Base-by-base conservation (phyloP, 805 yeast genomes). In the Saccharomycopsis sp. region DNA sequence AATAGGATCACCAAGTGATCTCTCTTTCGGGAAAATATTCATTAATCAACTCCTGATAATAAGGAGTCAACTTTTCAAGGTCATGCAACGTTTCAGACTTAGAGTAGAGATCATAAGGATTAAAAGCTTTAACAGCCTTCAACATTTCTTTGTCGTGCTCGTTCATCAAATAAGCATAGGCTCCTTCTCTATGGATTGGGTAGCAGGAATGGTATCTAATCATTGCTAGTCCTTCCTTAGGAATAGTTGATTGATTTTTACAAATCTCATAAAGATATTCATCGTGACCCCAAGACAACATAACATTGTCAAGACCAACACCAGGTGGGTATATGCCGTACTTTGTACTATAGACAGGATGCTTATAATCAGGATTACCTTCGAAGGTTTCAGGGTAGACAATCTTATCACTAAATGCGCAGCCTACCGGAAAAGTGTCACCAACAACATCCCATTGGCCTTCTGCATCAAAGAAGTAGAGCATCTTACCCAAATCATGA, bases 381-480 rank as follows among this genome's bases (percentile, higher is more conserved):
- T 77, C 74, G 67, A 85, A 85, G 61, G 77, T 80, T 41, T 83
- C 85, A 50, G 82, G 78, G 62, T 80, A 81, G 12, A 85, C 84
- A 54, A 81, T 83, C 61, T 79, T 77, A 58, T 78, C 78, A 64
- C 81, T 82, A 64, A 77, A 84, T 59, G 77, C 76, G 67, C 91
- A 85, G 2, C 91, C 91, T 24, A 85, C 88, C 0, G 90, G 88
- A 64, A 85, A 85, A 2, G 90, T 85, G 66, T 85, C 91, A 4
- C 91, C 91, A 21, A 85, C 91, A 34, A 85, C 91, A 66, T 85
- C 89, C 90, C 90, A 85, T 67, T 85, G 90, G 5, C 90, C 90
- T 63, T 81, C 76, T 12, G 89, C 84, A 63, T 83, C 89, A 65
- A 79, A 85, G 62, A 84, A 85, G 66, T 85, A 85, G 16, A 85